Base-by-base conservation (phyloP, 2,329 filamentous ascomycete species). In the Colletotrichum salicis region DNA sequence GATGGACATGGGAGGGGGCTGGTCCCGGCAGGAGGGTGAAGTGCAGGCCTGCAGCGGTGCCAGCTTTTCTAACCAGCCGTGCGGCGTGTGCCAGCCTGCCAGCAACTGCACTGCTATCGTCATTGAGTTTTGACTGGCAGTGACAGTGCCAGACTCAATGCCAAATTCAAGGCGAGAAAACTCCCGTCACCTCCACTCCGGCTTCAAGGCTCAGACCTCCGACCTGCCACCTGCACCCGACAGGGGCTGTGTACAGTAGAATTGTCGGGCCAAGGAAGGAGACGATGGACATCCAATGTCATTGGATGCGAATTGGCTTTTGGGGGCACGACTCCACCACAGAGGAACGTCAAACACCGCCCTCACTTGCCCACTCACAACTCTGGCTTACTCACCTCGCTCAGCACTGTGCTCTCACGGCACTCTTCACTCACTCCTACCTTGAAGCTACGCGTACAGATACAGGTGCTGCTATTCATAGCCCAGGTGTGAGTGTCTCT, bases 41-140 rank as follows among this genome's bases (percentile, higher is more conserved):
- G 37, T 19, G 37, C 37, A 41, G 15, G 37, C 37, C 37, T 41
- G 37, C 37, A 41, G 37, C 37, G 27, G 27, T 29, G 27, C 27
- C 27, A 29, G 27, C 27, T 29, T 29, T 29, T 29, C 27, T 29
- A 29, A 29, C 27, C 27, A 29, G 27, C 27, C 27, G 27, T 29
- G 27, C 27, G 27, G 27, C 27, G 27, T 5, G 4, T 29, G 27
- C 27, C 4, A 29, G 27, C 27, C 27, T 29, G 27, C 27, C 27
- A 29, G 27, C 27, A 29, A 29, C 27, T 29, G 13, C 52, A 29
- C 11, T 31, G 52, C 22, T 27, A 24, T 11, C 29, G n/a, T 35
- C 56, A 60, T 67, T 63, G 58, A 24, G 65, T 55, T 45, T 63
- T 29, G 19, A 12, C 48, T 68, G 37, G 27, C 37, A 27, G 13